These are phyloP conservation scores for Neurospora sp. DNA, from an alignment of 2,329 filamentous ascomycete genomes.

Conservation along the genomic window DNA sequence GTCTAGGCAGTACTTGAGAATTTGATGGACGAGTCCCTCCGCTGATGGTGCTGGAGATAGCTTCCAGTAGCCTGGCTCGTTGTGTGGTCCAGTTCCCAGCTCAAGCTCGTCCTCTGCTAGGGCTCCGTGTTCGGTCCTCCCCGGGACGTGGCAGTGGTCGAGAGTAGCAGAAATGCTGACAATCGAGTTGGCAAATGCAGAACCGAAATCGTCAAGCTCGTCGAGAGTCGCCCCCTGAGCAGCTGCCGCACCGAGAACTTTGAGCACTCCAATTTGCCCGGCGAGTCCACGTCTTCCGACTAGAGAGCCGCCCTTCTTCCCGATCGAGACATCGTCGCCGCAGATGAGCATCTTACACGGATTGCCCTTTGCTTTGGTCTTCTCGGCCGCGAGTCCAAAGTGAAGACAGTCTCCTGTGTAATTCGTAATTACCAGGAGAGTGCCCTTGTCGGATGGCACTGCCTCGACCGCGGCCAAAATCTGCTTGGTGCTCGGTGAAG, in stretches of 20 bases:
- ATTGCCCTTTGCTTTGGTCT: constrained; percentile 43
- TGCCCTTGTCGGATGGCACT: constrained; percentile 43
- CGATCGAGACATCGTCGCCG: constrained; percentile 56
- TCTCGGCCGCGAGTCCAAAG: constrained; percentile 50
- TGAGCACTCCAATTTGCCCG: constrained; percentile 50
- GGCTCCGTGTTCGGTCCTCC: constrained; percentile 36
- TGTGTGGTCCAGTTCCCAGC: constrained; percentile 58
- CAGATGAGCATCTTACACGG: constrained; percentile 49
- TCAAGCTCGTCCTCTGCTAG: constrained; percentile 44
- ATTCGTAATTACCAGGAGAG: constrained; percentile 53
- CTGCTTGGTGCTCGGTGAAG: constrained; percentile 52
- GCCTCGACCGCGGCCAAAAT: constrained; percentile 48
- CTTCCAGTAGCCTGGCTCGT: constrained; percentile 52
- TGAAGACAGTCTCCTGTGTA: constrained; percentile 56
- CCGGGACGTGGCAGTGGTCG: constrained; percentile 51
- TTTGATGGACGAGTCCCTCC: constrained; percentile 40
- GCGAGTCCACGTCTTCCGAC: constrained; percentile 53
- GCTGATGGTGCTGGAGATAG: constrained; percentile 40
- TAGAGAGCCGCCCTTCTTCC: constrained; percentile 43
- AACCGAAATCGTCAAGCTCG: constrained; percentile 38
- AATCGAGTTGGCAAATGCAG: constrained; percentile 39
- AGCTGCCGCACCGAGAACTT: constrained; percentile 43
- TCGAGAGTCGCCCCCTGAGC: constrained; percentile 38
- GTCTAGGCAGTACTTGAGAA: constrained; percentile 52
- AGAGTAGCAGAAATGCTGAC: constrained; percentile 48